These are phyloP conservation scores for Knufia petricola DNA, from an alignment of 2,329 filamentous ascomycete genomes.

Conservation along the genomic window DNA sequence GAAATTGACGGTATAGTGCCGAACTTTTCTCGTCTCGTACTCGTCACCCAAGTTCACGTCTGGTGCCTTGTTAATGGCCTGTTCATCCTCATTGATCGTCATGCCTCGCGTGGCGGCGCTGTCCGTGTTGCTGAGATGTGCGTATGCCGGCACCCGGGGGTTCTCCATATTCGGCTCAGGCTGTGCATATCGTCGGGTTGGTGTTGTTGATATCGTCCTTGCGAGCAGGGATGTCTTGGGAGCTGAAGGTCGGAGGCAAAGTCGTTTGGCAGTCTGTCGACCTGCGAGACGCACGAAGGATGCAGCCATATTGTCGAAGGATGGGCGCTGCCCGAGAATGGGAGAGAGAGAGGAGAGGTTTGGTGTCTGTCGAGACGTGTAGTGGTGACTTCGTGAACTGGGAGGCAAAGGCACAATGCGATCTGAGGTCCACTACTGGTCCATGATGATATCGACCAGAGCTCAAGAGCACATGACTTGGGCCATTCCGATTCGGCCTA, in stretches of 20 bases:
- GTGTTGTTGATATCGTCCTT: slow-evolving; percentile 48
- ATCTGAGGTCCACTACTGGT: neutral
- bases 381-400: neutral
- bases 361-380: slow-evolving; percentile 2
- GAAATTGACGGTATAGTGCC: slow-evolving; percentile 99
- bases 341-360: slow-evolving; percentile 9
- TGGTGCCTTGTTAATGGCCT: slow-evolving; percentile 29
- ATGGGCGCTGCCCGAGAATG: slow-evolving; percentile 17
- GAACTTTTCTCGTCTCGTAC: slow-evolving; percentile 65
- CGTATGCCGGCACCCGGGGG: slow-evolving; percentile 28
- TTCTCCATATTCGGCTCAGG: slow-evolving; percentile 27
- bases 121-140: slow-evolving; percentile 49
- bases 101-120: slow-evolving; percentile 38
- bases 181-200: slow-evolving; percentile 42
- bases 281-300: slow-evolving; percentile 51
- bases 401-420: neutral
- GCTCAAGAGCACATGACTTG: neutral
- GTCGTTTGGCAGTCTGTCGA: slow-evolving; percentile 47
- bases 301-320: slow-evolving; percentile 46
- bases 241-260: slow-evolving; percentile 45
- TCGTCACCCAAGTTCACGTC: slow-evolving; percentile 40
- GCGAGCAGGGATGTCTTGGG: slow-evolving; percentile 27
- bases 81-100: slow-evolving; percentile 33
- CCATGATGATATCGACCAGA: neutral
- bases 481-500: neutral